Evolutionary conservation across 1,284 basidiomycete genomes (phyloP), one percentile per base, ranked within the genome.

Genomic region (Mycosarcoma maydis): DNA sequence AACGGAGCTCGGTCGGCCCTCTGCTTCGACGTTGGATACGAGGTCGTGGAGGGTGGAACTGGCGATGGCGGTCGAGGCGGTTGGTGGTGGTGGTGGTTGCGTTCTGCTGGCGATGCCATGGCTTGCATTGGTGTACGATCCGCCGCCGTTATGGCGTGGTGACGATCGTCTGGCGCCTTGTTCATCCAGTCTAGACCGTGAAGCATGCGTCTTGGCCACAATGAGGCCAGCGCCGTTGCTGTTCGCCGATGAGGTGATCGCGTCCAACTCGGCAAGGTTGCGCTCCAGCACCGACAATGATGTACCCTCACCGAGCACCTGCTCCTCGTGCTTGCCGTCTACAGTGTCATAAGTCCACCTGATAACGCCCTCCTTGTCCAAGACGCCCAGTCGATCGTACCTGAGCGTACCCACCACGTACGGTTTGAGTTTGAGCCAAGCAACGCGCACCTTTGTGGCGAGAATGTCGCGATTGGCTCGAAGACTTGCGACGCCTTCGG

Each of bases 391-490:
- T 6, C 77, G 68, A 34, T 72, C 58, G 54, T 67, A 72, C 48
- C 65, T 68, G 48, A 67, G 61, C n/a, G 48, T 66, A 7, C 76
- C 77, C 10, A 74, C 52, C 22, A 76, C 64, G 42, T 76, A 77
- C 1, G 77, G 77, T 42, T 64, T 67, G 30, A 75, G 51, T 38
- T 66, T 65, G 26, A 79, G 51, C 72, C 73, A 79, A 11, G 73
- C 72, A 0, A 79, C 75, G 8, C 77, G 59, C 38, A 79, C 58
- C 20, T 68, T 66, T 22, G 75, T 79, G n/a, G 77, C 77, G 36
- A 75, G 19, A 9, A 79, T 73, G 26, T 77, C 76, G 9, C 77
- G 62, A 24, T 71, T 72, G 11, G 76, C 76, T 9, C 69, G 58
- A 40, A 77, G 42, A 37, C 54, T 54, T 14, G 60, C 58, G 3